phyloP scores from a whole-genome alignment of 371 early-diverging fungal species.

The Homolaphlyctis polyrhiza region DNA sequence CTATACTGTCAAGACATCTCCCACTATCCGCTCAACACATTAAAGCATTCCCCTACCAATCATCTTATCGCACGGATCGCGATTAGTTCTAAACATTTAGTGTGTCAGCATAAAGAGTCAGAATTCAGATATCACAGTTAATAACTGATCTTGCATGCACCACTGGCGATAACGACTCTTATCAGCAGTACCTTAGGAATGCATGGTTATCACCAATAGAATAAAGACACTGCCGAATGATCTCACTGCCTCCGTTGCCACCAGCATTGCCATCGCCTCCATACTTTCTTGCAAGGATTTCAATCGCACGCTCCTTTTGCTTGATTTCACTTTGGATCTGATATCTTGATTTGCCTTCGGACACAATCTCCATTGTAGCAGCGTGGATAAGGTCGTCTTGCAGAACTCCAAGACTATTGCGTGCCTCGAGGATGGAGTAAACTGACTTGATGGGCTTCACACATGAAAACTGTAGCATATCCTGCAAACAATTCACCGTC shows the following conservation, averaged over 20 bases:
- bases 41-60: constrained; percentile 29
- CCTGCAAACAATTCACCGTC: constrained; percentile 25
- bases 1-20: no score
- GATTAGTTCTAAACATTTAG: no score
- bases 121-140: no score
- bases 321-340: constrained; percentile 81
- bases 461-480: constrained; percentile 76
- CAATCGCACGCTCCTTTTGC: constrained; percentile 88
- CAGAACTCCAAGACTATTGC: constrained; percentile 61
- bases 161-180: background rate
- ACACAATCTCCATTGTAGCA: constrained; percentile 87
- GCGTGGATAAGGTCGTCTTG: constrained; percentile 70
- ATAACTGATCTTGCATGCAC: no score
- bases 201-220: constrained; percentile 94
- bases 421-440: constrained; percentile 62
- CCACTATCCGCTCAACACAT: no score
- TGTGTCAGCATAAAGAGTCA: no score
- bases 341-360: constrained; percentile 69
- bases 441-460: constrained; percentile 86
- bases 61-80: constrained; percentile 95
- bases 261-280: constrained; percentile 33
- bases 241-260: no score
- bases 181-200: constrained; percentile 79
- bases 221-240: constrained; percentile 82
- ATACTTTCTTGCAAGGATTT: constrained; percentile 73